These are phyloP conservation scores for Leersia perrieri DNA, from an alignment of 176 grass and related monocot species.

Conservation along the genomic window DNA sequence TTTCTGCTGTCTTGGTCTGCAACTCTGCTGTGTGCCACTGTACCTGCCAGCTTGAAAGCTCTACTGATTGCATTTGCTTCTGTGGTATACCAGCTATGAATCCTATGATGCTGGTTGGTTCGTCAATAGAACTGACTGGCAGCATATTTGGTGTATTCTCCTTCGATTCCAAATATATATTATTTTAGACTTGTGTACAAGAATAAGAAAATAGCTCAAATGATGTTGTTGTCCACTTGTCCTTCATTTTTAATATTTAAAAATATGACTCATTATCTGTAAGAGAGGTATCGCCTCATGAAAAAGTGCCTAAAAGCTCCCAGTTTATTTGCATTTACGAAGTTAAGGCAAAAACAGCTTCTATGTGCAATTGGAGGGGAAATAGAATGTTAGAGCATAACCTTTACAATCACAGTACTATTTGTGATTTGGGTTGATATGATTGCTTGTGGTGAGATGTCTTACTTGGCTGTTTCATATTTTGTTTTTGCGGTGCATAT, in stretches of 20 bases:
- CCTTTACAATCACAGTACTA: not conserved
- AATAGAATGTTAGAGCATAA: not conserved
- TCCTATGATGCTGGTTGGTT: not conserved
- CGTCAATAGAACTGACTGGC: not conserved
- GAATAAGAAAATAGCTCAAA: not conserved
- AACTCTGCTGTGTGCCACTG: not conserved
- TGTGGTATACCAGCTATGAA: not conserved
- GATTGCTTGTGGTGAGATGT: not conserved
- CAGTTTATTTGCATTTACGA: not conserved
- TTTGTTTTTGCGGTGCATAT: not conserved
- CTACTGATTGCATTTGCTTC: not conserved
- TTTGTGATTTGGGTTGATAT: not conserved
- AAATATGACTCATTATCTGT: not conserved
- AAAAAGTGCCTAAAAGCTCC: not conserved
- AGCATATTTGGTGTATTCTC: not conserved
- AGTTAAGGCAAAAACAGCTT: not conserved
- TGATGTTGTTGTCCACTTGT: not conserved
- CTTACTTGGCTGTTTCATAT: not conserved
- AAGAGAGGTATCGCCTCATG: not conserved
- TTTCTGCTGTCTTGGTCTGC: not conserved
- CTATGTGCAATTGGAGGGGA: not conserved
- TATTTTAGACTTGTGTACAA: not conserved
- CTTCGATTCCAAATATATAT: not conserved
- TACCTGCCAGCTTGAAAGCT: not conserved
- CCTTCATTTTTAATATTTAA: not conserved